A percentile compares a stretch with the other conserved stretches of the same genome.
Conservation (phyloP, 106 monocot genomes). For the Cymbidium sinense region DNA sequence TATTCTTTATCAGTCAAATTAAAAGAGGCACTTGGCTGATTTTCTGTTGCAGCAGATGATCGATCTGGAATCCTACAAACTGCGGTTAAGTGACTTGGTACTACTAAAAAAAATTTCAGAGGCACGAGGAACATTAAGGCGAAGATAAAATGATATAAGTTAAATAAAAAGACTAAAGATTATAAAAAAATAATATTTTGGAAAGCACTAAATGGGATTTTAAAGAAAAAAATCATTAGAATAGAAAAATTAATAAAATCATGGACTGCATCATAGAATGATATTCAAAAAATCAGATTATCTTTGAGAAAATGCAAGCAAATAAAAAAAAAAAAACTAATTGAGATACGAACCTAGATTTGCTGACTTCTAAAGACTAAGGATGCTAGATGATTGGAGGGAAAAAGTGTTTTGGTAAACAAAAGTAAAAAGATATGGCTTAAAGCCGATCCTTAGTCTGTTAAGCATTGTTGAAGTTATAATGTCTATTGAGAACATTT, state of each 20-base stretch:
- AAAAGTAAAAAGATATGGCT: too few species aligned
- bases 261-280: neutral
- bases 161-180: neutral
- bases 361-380: neutral
- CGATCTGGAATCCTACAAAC: slow-evolving; percentile 62
- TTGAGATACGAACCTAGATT: too few species aligned
- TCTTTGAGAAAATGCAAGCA: neutral
- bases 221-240: neutral
- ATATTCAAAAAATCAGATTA: neutral
- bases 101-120: slow-evolving; percentile 2
- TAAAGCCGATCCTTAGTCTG: too few species aligned
- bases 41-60: slow-evolving; percentile 20
- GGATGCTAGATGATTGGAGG: too few species aligned
- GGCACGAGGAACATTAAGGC: neutral
- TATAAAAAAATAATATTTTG: neutral
- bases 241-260: neutral
- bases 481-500: too few species aligned
- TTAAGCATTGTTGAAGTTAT: neutral
- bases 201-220: neutral
- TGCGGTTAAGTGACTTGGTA: slow-evolving; percentile 35
- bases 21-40: neutral
- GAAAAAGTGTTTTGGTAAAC: neutral
- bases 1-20: neutral
- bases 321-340: too few species aligned
- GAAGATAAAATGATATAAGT: neutral